phyloP scores from a whole-genome alignment of 805 yeast genomes.

The Cyberlindnera xylosilytica region DNA sequence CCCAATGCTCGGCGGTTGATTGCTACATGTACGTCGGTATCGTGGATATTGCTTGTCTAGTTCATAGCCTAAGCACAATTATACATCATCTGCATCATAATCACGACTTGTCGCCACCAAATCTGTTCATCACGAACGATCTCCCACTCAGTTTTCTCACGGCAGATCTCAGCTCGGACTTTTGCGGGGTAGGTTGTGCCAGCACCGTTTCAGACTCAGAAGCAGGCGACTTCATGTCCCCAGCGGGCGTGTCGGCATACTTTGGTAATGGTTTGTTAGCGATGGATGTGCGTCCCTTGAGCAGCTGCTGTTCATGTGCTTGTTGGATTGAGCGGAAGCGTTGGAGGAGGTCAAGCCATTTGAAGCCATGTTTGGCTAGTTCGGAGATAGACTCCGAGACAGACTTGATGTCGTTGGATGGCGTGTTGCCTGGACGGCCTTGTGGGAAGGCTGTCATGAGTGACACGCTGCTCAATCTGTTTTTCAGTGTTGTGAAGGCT shows the following conservation, averaged over 20 bases:
- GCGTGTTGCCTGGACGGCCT: neutral
- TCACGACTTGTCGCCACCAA: constrained; percentile 22
- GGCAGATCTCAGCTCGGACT: constrained; percentile 19
- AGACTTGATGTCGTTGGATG: constrained; percentile 8
- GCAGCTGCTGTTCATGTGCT: constrained; percentile 31
- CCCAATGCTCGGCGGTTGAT: constrained; percentile 46
- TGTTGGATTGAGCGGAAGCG: constrained; percentile 48
- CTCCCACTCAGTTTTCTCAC: constrained; percentile 31
- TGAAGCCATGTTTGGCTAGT: constrained; percentile 26
- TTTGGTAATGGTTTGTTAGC: constrained; percentile 22
- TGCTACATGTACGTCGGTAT: no score
- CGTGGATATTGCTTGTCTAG: no score
- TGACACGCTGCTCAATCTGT: constrained; percentile 55
- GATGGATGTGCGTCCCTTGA: constrained; percentile 14
- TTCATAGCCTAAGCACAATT: neutral
- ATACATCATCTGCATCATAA: neutral
- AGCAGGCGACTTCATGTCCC: constrained; percentile 18
- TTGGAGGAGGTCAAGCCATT: constrained; percentile 43
- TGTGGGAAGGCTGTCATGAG: constrained; percentile 29
- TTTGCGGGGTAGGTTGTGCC: constrained; percentile 7
- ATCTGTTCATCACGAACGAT: constrained; percentile 29
- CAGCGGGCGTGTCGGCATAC: constrained; percentile 21
- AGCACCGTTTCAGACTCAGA: constrained; percentile 7
- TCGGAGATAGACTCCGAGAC: constrained; percentile 13
- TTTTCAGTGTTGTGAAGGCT: constrained; percentile 79